Base-by-base conservation (phyloP, 1,284 basidiomycete genomes). In the Grifola frondosa region DNA sequence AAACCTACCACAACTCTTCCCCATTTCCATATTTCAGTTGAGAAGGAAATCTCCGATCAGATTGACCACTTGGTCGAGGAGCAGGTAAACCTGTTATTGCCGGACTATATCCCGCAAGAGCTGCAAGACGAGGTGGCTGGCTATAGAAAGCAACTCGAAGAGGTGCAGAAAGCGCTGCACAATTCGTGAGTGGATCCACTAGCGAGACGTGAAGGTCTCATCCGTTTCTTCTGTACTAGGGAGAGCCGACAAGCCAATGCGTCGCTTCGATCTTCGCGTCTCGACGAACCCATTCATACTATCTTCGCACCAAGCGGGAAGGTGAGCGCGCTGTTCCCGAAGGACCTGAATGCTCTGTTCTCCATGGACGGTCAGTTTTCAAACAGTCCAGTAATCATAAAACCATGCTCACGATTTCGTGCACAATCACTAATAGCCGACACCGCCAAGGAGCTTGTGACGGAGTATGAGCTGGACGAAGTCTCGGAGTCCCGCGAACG, bases 211-310 rank as follows among this genome's bases (percentile, higher is more conserved):
- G 12, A n/a, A n/a, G n/a, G n/a, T n/a, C n/a, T n/a, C n/a, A n/a
- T n/a, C 20, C 22, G 19, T n/a, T 30, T n/a, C 8, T 6, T 25
- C 17, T 34, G 23, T 15, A 16, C 52, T n/a, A 81, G 78, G 12
- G 78, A 80, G 54, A 78, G 73, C 44, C 70, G 75, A 11, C 71
- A 76, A 7, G 63, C 67, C 7, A 82, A 82, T 53, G 68, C 70
- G 10, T 59, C 64, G 6, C 56, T 81, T 13, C 65, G 71, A 28
- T 64, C 66, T 8, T 63, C 62, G 25, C 68, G 70, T 29, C 56
- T 64, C 4, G 59, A 69, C 17, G 69, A 70, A 8, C 51, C 46
- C 13, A 62, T 82, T 3, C 66, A 71, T 24, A 70, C 69, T 0
- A 70, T 81, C 30, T 70, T 67, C 52, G 73, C 68, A 61, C 12